Evolutionary conservation across 768 basidiomycete genomes (phyloP).

Genomic region (Mycena polygramma): DNA sequence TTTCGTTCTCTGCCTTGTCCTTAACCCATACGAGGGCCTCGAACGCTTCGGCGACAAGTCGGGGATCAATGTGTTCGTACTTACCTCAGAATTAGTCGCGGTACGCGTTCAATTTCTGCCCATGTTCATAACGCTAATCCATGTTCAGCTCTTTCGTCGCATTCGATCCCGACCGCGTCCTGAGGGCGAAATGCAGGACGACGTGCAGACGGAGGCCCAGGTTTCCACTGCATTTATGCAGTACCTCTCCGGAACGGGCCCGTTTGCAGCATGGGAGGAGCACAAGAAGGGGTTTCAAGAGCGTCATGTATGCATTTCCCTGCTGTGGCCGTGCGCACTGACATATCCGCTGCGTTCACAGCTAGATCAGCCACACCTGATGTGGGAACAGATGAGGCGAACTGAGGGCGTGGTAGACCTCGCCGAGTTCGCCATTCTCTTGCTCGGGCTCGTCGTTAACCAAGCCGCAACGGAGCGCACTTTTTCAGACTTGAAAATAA

Average conservation of each 20-base stretch:
- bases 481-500: constrained; percentile 48
- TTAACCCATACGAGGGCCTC: constrained; percentile 30
- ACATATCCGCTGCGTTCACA: not conserved
- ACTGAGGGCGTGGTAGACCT: constrained; percentile 29
- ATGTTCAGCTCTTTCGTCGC: not conserved
- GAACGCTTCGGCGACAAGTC: constrained; percentile 21
- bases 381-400: constrained; percentile 36
- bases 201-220: too few relatives aligned
- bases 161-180: not conserved
- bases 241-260: not conserved
- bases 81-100: not conserved
- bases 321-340: too few relatives aligned
- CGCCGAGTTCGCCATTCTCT: constrained; percentile 39
- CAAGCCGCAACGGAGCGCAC: constrained; percentile 40
- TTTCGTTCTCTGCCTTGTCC: constrained; percentile 20
- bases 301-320: not conserved
- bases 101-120: not conserved
- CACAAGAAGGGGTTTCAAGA: not conserved
- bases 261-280: not conserved
- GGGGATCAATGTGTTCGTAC: constrained; percentile 5
- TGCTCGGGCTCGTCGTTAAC: constrained; percentile 44
- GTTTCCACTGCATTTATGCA: not conserved
- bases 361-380: constrained; percentile 38
- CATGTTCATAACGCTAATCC: not conserved
- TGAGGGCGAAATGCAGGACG: not conserved